A percentile compares a stretch with the other conserved stretches of the same genome.
phyloP scores from a whole-genome alignment of 805 yeast species.

The Candida berthetii region DNA sequence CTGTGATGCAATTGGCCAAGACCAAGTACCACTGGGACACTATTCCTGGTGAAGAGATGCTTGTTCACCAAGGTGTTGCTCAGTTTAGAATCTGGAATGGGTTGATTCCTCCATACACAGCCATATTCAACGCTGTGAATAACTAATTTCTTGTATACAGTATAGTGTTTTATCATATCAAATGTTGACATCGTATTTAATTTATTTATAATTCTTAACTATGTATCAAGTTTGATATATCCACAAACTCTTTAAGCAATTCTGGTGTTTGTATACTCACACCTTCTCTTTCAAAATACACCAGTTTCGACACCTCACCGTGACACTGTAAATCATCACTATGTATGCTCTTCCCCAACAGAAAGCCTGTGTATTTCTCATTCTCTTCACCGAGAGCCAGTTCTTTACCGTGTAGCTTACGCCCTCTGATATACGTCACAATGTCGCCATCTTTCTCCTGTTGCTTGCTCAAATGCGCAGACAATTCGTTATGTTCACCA shows the following conservation, averaged over 20 bases:
- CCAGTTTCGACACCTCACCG: conserved; percentile 9
- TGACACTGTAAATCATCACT: conserved; percentile 12
- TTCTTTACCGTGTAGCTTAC: conserved; percentile 24
- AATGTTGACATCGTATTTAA: not conserved
- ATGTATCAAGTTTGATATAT: conserved; percentile 5
- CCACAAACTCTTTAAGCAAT: conserved; percentile 22
- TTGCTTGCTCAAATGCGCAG: conserved; percentile 12
- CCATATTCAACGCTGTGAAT: conserved; percentile 55
- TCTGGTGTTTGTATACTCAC: conserved; percentile 17
- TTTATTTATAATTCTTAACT: not conserved
- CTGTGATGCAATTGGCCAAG: conserved; percentile 73
- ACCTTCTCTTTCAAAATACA: conserved; percentile 34
- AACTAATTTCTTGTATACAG: conserved; percentile 4
- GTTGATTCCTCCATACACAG: conserved; percentile 52
- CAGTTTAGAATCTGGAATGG: conserved; percentile 82
- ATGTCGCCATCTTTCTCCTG: conserved; percentile 3
- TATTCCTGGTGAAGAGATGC: conserved; percentile 88
- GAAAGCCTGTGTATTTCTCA: conserved; percentile 8
- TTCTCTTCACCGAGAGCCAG: conserved; percentile 3
- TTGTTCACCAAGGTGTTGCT: conserved; percentile 87
- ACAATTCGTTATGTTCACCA: conserved; percentile 9
- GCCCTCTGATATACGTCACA: conserved; percentile 26
- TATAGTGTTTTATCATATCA: not conserved
- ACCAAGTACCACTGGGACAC: conserved; percentile 65
- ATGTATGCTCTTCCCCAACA: conserved; percentile 11